Evolutionary conservation across 139 green algal species (phyloP).

Genomic region (Nannochloris sp.): DNA sequence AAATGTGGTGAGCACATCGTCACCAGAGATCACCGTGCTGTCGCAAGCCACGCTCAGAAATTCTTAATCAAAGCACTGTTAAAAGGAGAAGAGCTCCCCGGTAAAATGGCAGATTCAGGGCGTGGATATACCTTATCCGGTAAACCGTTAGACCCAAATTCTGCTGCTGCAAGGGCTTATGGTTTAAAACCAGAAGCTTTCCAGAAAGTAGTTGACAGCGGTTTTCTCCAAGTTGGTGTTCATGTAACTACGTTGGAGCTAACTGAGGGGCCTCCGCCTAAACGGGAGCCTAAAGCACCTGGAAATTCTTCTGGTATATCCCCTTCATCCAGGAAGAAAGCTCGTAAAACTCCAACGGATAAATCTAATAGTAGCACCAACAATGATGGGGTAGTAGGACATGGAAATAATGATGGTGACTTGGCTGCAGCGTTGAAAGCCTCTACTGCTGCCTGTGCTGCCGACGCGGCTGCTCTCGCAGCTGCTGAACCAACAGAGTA

Average conservation of each 20-base stretch:
- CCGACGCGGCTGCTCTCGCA: not conserved
- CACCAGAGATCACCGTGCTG: conserved; percentile 44
- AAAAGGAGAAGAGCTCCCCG: conserved; percentile 56
- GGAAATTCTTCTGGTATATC: not conserved
- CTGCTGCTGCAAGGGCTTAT: conserved; percentile 58
- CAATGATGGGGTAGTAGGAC: no score
- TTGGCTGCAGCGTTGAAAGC: not conserved
- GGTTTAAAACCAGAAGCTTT: conserved; percentile 62
- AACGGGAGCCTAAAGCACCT: not conserved
- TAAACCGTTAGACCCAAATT: conserved; percentile 68
- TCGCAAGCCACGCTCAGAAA: conserved; percentile 71
- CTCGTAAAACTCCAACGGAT: not conserved
- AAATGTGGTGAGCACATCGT: conserved; percentile 42
- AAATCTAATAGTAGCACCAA: no score
- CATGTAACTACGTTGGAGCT: conserved; percentile 29
- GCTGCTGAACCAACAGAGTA: conserved; percentile 55
- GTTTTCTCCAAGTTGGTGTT: conserved; percentile 13
- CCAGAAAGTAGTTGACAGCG: conserved; percentile 1
- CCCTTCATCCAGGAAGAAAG: not conserved
- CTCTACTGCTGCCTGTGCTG: not conserved
- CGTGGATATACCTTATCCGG: conserved; percentile 42
- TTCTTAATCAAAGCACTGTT: conserved; percentile 75
- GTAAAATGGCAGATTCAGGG: conserved; percentile 5
- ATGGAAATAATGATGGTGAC: not conserved
- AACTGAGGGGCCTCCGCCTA: not conserved